phyloP scores from a whole-genome alignment of 495 filamentous ascomycete genomes.

The Trichocladium uniseriatum region DNA sequence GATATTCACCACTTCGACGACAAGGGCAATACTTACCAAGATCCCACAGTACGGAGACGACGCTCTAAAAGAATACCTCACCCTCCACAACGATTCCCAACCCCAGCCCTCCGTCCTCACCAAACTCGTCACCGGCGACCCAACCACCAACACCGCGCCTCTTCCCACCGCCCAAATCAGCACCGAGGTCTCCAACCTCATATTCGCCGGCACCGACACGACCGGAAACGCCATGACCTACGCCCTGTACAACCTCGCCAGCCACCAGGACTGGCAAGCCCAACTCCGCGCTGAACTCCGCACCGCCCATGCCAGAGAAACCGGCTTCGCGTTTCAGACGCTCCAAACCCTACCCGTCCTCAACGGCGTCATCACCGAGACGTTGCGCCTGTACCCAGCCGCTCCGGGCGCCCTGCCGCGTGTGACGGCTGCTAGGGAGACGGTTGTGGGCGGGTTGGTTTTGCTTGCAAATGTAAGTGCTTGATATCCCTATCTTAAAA shows the following conservation, averaged over 20 bases:
- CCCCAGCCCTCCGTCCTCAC: conserved; percentile 10
- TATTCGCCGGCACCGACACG: conserved; percentile 19
- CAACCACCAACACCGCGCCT: conserved; percentile 9
- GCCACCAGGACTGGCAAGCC: conserved; percentile 16
- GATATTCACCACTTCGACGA: no score
- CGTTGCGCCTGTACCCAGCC: conserved; percentile 7
- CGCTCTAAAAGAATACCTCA: conserved; percentile 12
- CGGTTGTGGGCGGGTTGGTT: not conserved
- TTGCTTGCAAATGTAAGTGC: not conserved
- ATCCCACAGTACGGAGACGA: conserved; percentile 10
- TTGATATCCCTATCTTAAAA: no score
- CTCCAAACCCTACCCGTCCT: conserved; percentile 3
- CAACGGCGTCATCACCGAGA: conserved; percentile 5
- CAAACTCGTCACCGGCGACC: conserved; percentile 16
- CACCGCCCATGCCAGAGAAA: not conserved
- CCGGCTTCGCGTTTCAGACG: not conserved
- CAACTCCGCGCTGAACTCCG: conserved; percentile 12
- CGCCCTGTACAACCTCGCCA: conserved; percentile 16
- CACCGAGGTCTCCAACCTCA: conserved; percentile 18
- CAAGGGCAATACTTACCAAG: not conserved
- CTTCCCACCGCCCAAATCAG: conserved; percentile 16
- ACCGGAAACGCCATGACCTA: conserved; percentile 19
- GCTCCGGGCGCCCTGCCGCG: conserved; percentile 4
- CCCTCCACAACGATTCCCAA: conserved; percentile 3
- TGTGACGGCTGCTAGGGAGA: not conserved